Conservation (phyloP, 345 rosid species). For the Nasturtium officinale region DNA sequence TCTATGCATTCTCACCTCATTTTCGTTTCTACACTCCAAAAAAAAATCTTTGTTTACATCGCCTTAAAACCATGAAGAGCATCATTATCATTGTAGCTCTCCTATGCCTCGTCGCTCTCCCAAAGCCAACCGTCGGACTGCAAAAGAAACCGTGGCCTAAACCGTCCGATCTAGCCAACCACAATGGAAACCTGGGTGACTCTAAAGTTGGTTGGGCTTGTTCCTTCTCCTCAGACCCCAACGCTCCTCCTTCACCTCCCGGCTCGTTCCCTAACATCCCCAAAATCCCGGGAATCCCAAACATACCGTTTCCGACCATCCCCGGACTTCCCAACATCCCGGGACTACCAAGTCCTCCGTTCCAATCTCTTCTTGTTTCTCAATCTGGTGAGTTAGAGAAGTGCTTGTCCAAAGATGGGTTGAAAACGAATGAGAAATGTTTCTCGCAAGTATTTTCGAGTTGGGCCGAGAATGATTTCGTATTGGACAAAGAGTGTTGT, state of each 20-base stretch:
- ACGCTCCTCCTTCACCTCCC: conserved; percentile 36
- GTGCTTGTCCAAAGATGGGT: conserved; percentile 30
- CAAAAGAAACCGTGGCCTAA: conserved; percentile 39
- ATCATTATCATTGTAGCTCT: conserved; percentile 21
- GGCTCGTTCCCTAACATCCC: conserved; percentile 32
- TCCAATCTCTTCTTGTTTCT: conserved; percentile 29
- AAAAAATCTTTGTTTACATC: conserved; percentile 1
- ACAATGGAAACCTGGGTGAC: conserved; percentile 23
- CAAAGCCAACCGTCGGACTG: conserved; percentile 24
- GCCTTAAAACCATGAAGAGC: conserved; percentile 33
- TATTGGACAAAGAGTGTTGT: conserved; percentile 42
- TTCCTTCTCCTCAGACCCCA: conserved; percentile 16
- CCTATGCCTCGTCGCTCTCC: conserved; percentile 29
- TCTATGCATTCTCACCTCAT: conserved; percentile 6
- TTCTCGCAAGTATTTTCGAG: conserved; percentile 41
- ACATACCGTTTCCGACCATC: conserved; percentile 23
- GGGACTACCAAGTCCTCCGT: conserved; percentile 16
- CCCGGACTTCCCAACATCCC: conserved; percentile 8
- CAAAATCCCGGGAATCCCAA: conserved; percentile 7
- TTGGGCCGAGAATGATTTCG: conserved; percentile 39
- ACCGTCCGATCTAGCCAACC: conserved; percentile 37
- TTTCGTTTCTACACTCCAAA: neutral
- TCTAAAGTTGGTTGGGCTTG: conserved; percentile 40
- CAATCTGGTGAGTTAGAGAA: conserved; percentile 34
- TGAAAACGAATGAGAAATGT: conserved; percentile 28